phyloP scores from a whole-genome alignment of 148 eudicot genomes.

The Rhododendron molle region DNA sequence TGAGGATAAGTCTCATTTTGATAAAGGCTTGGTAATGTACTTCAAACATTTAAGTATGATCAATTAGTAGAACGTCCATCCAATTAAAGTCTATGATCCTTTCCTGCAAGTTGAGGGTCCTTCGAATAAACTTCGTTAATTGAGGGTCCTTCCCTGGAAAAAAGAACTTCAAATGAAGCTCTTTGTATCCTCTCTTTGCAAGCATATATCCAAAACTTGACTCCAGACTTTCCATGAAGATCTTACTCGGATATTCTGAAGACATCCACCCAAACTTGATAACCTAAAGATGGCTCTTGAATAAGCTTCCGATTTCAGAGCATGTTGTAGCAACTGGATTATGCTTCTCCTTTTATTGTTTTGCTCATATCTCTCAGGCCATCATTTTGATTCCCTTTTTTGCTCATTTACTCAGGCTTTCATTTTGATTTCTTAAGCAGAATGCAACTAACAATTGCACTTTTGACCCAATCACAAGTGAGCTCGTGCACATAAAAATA shows the following conservation, averaged over 20 bases:
- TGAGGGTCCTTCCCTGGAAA: not conserved
- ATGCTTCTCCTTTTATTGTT: not conserved
- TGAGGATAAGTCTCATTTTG: not conserved
- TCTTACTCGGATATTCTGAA: not conserved
- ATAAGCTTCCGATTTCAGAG: too few relatives aligned
- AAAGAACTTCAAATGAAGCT: not conserved
- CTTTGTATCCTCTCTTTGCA: not conserved
- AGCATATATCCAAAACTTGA: not conserved
- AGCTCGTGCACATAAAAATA: not conserved
- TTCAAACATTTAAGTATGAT: not conserved
- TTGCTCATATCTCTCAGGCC: not conserved
- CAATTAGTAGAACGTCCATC: too few relatives aligned
- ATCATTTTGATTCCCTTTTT: too few relatives aligned
- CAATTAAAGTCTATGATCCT: too few relatives aligned
- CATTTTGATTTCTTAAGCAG: not conserved
- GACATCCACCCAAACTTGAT: not conserved
- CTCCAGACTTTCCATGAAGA: not conserved
- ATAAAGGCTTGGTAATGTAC: not conserved
- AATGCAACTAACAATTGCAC: not conserved
- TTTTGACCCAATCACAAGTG: not conserved
- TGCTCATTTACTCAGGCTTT: not conserved
- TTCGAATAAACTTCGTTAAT: not conserved
- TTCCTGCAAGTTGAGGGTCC: too few relatives aligned
- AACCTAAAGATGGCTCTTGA: too few relatives aligned
- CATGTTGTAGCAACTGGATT: not conserved